These are phyloP conservation scores for Globisporangium recalcitrans DNA, from an alignment of 352 stramenopile genomes.

Conservation along the genomic window DNA sequence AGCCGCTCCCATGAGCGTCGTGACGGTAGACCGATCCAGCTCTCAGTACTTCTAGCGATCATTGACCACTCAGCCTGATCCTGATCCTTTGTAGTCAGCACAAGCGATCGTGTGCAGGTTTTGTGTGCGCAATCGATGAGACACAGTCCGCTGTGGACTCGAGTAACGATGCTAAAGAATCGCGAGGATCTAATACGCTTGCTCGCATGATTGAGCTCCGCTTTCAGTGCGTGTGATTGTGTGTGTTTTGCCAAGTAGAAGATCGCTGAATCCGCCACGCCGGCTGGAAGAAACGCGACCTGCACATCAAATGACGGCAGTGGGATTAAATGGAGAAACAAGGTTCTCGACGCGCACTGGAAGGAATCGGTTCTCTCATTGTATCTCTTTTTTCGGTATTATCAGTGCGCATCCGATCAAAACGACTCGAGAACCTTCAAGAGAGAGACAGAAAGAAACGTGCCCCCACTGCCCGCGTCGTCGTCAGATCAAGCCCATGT, in stretches of 20 bases:
- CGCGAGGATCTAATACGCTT: not conserved
- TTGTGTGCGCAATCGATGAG: conserved; percentile 5
- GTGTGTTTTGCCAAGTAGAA: conserved; percentile 1
- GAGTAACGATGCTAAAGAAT: not conserved
- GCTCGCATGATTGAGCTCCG: conserved; percentile 1
- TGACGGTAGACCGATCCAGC: not conserved
- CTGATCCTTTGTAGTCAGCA: conserved; percentile 1
- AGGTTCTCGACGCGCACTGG: not conserved
- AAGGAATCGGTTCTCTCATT: conserved; percentile 2
- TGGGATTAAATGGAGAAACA: conserved; percentile 4
- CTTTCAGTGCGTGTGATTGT: not conserved
- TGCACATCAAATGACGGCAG: not conserved
- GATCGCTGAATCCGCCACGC: conserved; percentile 8
- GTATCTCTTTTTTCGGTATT: conserved; percentile 4
- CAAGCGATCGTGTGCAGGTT: conserved; percentile 6
- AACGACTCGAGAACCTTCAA: conserved; percentile 9
- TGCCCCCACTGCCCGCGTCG: not conserved
- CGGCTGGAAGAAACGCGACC: not conserved
- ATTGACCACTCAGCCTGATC: not conserved
- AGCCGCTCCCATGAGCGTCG: not conserved
- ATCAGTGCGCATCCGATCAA: not conserved
- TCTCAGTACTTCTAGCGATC: not conserved
- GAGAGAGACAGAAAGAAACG: not conserved
- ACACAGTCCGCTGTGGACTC: not conserved
- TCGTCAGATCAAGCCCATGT: not conserved